Conservation (phyloP, 2,329 filamentous ascomycete genomes). For the Graphilbum fragrans region DNA sequence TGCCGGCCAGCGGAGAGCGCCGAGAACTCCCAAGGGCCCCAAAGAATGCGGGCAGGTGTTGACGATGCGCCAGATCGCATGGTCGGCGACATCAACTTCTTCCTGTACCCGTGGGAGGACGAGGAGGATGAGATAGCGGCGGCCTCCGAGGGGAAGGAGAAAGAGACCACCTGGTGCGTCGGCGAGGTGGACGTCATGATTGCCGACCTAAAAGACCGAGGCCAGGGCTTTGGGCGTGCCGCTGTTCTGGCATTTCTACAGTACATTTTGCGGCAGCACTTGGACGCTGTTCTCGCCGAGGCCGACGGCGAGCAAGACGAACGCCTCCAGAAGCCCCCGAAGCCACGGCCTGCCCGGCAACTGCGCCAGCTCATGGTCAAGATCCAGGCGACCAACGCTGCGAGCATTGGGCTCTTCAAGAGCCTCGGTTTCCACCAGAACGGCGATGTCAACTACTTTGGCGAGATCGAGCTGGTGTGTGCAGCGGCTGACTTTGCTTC, state of each 20-base stretch:
- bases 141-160: conserved; percentile 29
- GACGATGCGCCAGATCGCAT: conserved; percentile 46
- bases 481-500: conserved; percentile 12
- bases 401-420: conserved; percentile 38
- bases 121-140: conserved; percentile 28
- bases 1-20: conserved; percentile 38
- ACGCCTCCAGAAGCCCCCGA: background rate
- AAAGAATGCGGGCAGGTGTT: conserved; percentile 13
- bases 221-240: conserved; percentile 52
- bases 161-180: conserved; percentile 19
- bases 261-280: conserved; percentile 46
- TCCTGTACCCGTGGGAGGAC: conserved; percentile 51
- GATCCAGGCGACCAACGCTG: conserved; percentile 42
- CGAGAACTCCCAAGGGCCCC: background rate
- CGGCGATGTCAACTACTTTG: conserved; percentile 47
- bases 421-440: conserved; percentile 37
- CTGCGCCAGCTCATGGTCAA: conserved; percentile 21
- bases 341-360: background rate
- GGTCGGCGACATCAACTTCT: conserved; percentile 72
- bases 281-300: conserved; percentile 42
- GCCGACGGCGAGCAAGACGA: conserved; percentile 13
- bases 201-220: conserved; percentile 42
- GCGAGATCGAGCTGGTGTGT: conserved; percentile 39
- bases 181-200: conserved; percentile 88
- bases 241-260: conserved; percentile 56